Evolutionary conservation across 495 filamentous ascomycete species (phyloP).

Genomic region (Lasiosphaeria ovina): DNA sequence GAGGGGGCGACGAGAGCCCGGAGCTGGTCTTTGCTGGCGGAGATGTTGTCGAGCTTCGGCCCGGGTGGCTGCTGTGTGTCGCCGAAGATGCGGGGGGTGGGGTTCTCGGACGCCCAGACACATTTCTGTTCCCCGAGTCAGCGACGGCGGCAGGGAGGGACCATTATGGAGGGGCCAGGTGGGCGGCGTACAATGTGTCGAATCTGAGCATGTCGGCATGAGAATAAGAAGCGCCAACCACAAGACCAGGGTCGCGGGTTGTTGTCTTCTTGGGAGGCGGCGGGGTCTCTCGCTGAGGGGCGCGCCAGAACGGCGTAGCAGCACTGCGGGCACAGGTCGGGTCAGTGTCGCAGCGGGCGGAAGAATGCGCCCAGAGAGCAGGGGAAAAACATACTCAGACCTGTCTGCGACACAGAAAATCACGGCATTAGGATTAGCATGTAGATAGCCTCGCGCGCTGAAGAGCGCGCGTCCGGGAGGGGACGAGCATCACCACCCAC

Average conservation of each 20-base stretch:
- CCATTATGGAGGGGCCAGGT: conserved; percentile 4
- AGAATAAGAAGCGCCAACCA: conserved; percentile 95
- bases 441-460: neutral
- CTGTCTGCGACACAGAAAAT: conserved; percentile 45
- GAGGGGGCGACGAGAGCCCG: conserved; percentile 57
- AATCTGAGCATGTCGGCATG: conserved; percentile 92
- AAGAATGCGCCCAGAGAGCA: neutral
- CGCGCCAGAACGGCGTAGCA: conserved; percentile 88
- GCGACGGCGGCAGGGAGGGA: neutral
- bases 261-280: conserved; percentile 53
- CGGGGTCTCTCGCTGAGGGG: conserved; percentile 50
- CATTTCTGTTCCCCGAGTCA: conserved; percentile 35
- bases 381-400: conserved; percentile 52
- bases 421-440: conserved; percentile 29
- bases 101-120: conserved; percentile 49
- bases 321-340: conserved; percentile 48
- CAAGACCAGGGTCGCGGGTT: conserved; percentile 64
- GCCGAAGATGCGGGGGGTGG: conserved; percentile 42
- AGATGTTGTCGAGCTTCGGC: conserved; percentile 46
- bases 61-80: conserved; percentile 16
- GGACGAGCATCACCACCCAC: conserved; percentile 52
- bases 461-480: conserved; percentile 8
- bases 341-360: conserved; percentile 10
- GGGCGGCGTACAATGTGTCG: conserved; percentile 60
- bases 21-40: conserved; percentile 55